A percentile compares a stretch with the other conserved stretches of the same genome.
Evolutionary conservation across 306 rosid genomes (phyloP).

Genomic region (Canavalia ensiformis): DNA sequence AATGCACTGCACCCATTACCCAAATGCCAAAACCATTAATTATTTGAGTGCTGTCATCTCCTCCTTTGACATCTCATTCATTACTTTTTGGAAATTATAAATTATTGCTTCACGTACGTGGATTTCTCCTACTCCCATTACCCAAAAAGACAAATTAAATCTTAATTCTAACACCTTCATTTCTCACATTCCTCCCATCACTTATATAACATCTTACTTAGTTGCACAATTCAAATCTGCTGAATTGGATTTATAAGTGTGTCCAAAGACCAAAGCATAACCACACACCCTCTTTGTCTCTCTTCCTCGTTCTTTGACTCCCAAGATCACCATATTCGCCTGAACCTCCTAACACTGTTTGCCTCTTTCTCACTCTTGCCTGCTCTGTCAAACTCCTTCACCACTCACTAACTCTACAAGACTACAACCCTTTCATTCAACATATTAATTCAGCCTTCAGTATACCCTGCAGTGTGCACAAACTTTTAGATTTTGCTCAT

Average conservation of each 20-base stretch:
- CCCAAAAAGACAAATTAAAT: not conserved
- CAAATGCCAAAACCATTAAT: not conserved
- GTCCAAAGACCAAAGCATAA: not conserved
- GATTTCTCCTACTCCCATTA: not conserved
- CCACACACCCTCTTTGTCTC: not conserved
- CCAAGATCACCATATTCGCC: conserved; percentile 38
- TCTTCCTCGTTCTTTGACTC: conserved; percentile 29
- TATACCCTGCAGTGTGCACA: not conserved
- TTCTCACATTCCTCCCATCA: not conserved
- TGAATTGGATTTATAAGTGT: not conserved
- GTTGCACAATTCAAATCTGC: not conserved
- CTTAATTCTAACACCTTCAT: not conserved
- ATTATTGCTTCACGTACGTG: conserved; percentile 30
- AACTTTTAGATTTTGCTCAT: not conserved
- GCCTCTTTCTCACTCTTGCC: not conserved
- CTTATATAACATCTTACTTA: not conserved
- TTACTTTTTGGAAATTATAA: not conserved
- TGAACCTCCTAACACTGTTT: conserved; percentile 45
- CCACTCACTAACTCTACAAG: no score
- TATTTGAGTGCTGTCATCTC: not conserved
- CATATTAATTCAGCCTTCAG: not conserved
- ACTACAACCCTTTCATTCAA: no score
- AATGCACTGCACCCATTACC: no score
- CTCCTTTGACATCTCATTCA: not conserved
- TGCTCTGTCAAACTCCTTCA: not conserved